Conservation (phyloP, 1,139 yeast species). For the Yamadazyma dushanensis region DNA sequence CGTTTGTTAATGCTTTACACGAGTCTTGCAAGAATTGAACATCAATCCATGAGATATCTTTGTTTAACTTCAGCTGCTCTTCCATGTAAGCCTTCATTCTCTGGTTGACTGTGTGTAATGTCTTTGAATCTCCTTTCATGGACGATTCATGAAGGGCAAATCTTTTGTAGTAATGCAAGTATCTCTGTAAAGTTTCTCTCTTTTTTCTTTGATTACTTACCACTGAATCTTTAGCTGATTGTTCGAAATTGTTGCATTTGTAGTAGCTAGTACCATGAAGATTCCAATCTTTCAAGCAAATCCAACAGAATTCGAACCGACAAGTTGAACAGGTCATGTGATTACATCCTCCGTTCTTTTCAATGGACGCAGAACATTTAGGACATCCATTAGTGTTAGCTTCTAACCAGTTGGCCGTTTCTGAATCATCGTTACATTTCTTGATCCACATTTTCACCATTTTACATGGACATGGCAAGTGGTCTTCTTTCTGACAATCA, state of each 20-base stretch:
- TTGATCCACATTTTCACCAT: constrained; percentile 71
- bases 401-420: constrained; percentile 86
- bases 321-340: constrained; percentile 92
- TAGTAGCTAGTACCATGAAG: constrained; percentile 67
- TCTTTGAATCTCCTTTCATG: constrained; percentile 66
- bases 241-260: constrained; percentile 65
- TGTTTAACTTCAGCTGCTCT: constrained; percentile 24
- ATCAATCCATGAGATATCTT: constrained; percentile 73
- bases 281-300: constrained; percentile 77
- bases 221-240: constrained; percentile 31
- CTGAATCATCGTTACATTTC: constrained; percentile 84
- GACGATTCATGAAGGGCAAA: constrained; percentile 80
- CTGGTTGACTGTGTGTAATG: constrained; percentile 61
- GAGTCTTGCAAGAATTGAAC: constrained; percentile 81
- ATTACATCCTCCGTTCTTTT: constrained; percentile 93
- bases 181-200: constrained; percentile 56
- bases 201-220: constrained; percentile 33
- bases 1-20: constrained; percentile 59
- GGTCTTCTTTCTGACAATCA: constrained; percentile 74
- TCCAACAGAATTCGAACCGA: constrained; percentile 86
- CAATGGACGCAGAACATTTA: constrained; percentile 59
- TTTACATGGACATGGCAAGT: constrained; percentile 79
- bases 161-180: constrained; percentile 74
- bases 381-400: constrained; percentile 88
- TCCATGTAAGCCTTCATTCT: constrained; percentile 62